phyloP scores from a whole-genome alignment of 2,329 filamentous ascomycete species.

The Cytospora piceae region DNA sequence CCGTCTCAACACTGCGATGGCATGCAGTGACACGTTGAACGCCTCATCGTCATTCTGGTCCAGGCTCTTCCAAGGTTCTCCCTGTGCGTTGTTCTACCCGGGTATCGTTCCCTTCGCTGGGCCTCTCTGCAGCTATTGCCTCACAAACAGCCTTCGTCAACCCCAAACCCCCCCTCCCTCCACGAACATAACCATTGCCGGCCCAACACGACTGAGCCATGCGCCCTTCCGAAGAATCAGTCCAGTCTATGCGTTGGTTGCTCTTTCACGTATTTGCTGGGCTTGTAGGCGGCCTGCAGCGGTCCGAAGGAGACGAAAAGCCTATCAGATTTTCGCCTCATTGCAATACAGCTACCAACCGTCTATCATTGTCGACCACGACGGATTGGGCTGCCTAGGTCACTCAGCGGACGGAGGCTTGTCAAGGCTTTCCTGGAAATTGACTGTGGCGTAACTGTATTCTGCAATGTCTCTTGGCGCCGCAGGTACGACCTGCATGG shows the following conservation, averaged over 20 bases:
- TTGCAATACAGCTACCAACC: not conserved
- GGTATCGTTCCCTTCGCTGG: not conserved
- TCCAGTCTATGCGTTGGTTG: conserved; percentile 4
- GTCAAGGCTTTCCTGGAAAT: not conserved
- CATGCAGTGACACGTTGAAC: conserved; percentile 26
- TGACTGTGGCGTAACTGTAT: not conserved
- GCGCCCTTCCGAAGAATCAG: conserved; percentile 15
- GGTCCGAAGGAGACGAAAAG: not conserved
- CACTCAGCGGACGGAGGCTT: not conserved
- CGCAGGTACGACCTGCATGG: not conserved
- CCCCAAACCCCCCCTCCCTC: too few species aligned
- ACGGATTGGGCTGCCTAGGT: not conserved
- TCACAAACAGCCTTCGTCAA: not conserved
- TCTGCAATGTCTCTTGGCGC: not conserved
- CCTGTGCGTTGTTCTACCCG: conserved; percentile 3
- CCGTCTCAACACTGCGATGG: not conserved
- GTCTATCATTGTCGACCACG: not conserved
- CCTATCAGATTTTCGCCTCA: not conserved
- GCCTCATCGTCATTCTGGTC: conserved; percentile 5
- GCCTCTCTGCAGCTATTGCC: not conserved
- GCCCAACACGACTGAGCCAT: conserved; percentile 1
- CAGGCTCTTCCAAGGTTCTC: not conserved
- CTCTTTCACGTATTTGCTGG: not conserved
- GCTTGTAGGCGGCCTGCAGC: conserved; percentile 4
- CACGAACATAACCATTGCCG: not conserved